Conservation (phyloP, 495 filamentous ascomycete species). For the Opeltia flavorubescens region DNA sequence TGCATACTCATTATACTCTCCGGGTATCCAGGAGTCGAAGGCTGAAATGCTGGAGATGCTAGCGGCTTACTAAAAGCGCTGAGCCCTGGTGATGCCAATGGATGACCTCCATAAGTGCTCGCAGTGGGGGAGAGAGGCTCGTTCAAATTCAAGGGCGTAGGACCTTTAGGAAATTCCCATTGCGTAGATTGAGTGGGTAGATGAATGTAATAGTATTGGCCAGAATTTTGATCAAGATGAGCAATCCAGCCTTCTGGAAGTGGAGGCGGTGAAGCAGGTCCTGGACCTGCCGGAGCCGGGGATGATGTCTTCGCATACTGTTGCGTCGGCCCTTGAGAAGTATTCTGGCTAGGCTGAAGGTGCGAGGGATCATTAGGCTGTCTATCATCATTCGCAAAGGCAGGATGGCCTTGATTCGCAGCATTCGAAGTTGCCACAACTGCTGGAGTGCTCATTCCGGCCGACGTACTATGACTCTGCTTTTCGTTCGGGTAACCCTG, state of each 20-base stretch:
- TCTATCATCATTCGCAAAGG: constrained; percentile 69
- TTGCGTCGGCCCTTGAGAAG: constrained; percentile 23
- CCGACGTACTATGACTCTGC: constrained; percentile 25
- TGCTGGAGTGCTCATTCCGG: constrained; percentile 20
- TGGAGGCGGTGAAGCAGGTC: constrained; percentile 73
- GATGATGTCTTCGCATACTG: constrained; percentile 28
- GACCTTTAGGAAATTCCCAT: constrained; percentile 95
- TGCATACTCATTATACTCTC: constrained; percentile 68
- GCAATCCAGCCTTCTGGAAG: constrained; percentile 98
- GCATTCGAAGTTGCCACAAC: constrained; percentile 4
- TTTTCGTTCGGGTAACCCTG: constrained; percentile 74
- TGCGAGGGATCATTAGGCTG: constrained; percentile 22
- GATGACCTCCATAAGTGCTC: constrained; percentile 62
- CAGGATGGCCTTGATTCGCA: constrained; percentile 53
- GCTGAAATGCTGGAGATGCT: constrained; percentile 55
- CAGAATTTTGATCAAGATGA: constrained; percentile 84
- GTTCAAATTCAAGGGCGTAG: constrained; percentile 69
- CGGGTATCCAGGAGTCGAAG: constrained; percentile 57
- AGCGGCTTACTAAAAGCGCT: constrained; percentile 58
- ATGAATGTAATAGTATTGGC: constrained; percentile 98
- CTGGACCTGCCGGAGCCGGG: constrained; percentile 37
- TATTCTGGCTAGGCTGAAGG: constrained; percentile 21
- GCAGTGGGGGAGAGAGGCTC: constrained; percentile 67
- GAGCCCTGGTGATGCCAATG: constrained; percentile 57
- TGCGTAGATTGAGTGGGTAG: constrained; percentile 90